Evolutionary conservation across 1,139 yeast species (phyloP), one percentile per base, ranked within the genome.

Genomic region (Lodderomyces margitis): DNA sequence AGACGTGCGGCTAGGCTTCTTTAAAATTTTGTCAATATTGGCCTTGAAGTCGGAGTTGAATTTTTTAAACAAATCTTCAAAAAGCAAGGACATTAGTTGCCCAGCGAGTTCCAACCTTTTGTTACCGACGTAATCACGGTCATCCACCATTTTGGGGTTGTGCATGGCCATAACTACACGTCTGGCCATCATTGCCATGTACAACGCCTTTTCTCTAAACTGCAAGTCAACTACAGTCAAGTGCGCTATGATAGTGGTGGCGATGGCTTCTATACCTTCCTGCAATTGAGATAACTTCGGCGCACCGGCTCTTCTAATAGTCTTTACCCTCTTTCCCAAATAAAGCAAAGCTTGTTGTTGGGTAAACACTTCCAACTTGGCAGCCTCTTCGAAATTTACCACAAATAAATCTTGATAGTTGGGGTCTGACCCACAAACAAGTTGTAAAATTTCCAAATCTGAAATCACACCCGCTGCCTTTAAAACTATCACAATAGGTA

Each of bases 41-140:
- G 92, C 87, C 59, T 94, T 91, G 70, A 92, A 91, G 60, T 94
- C 98, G 39, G 84, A 77, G 66, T 92, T 92, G 69, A 92, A 92
- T 59, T 92, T 94, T 59, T 92, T 92, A 74, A 92, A 92, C 64
- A 92, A 77, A 77, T 92, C 99, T 68, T 92, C 99, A 63, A 92
- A 92, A 47, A 92, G 68, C 49, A 92, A 71, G 6, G 98, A 88
- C 89, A 92, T 87, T 58, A 94, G 75, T 63, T 94, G 98, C 45
- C 98, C 98, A 1, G 98, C 98, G 61, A 94, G 74, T 68, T 92
- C 98, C 56, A 92, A 74, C 66, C 99, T 85, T 66, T 92, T 92
- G 67, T 92, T 92, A 70, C 99, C 98, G 35, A 94, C 98, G 58
- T 92, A 92, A 70, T 94, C 98, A 66, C 98, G 80, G 64, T 94